Base-by-base conservation (phyloP, 768 basidiomycete genomes). In the Phlegmacium glaucopus region DNA sequence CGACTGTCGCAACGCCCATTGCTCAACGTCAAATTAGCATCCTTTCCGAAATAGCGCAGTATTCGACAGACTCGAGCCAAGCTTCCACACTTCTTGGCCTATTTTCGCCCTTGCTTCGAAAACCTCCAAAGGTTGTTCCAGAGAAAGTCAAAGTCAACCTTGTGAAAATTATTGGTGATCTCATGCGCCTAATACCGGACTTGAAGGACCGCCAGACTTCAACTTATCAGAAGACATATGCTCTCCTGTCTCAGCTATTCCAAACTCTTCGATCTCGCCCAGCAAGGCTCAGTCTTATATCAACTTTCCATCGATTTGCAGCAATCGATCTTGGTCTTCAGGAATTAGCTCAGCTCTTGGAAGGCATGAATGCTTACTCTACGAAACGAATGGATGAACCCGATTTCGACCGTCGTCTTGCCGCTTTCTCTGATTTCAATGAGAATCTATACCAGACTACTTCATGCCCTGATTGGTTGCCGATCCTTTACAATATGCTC, bases 111-210 rank as follows among this genome's bases (percentile, higher is more conserved):
- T 73, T 96, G 22, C 72, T 98, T 11, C 84, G 86, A 40, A 86
- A 83, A 54, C 84, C 92, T 2, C 64, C 76, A 17, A 90, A 83
- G 61, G 62, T 83, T 4, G 79, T 96, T 0, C 78, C 88, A 0
- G 96, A 99, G 68, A 90, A 85, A 63, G 75, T 86, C 63, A 97
- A 98, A 71, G 72, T 80, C 32, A 81, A 94, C 60, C 65, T 97
- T 46, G 72, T 97, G 43, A 81, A 73, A 56, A 89, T 90, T 54
- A 68, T 87, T 40, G 75, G 69, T 49, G 79, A 75, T 46, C 74
- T 88, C 42, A 76, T 93, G 55, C 74, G 77, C 15, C 72, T 90
- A 50, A 75, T 92, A 25, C 76, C 80, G 10, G 84, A 80, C n/a
- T 68, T 89, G 29, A 59, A 67, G 4, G 74, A 81, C 58, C 50